phyloP scores from a whole-genome alignment of 1,284 basidiomycete genomes.

The Irpex rosettiformis region DNA sequence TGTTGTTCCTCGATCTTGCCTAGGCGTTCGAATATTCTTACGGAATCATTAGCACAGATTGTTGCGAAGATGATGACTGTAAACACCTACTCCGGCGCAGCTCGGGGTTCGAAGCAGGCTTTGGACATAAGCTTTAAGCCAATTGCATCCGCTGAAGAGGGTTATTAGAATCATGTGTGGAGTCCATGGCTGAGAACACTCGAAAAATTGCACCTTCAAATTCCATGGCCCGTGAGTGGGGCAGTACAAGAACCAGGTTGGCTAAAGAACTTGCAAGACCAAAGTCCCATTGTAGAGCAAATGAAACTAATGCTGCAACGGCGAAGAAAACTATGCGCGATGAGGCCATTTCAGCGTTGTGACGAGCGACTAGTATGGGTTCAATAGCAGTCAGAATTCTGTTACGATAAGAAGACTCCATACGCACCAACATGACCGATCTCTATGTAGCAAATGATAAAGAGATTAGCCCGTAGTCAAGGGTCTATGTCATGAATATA shows the following conservation, averaged over 20 bases:
- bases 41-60: slow-evolving; percentile 47
- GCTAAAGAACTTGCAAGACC: slow-evolving; percentile 34
- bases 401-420: neutral
- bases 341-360: slow-evolving; percentile 69
- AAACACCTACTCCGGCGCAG: slow-evolving; percentile 65
- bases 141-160: slow-evolving; percentile 70
- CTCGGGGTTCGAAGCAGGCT: slow-evolving; percentile 81
- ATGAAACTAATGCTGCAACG: slow-evolving; percentile 36
- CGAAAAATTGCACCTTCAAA: slow-evolving; percentile 57
- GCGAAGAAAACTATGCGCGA: slow-evolving; percentile 52
- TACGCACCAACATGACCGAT: slow-evolving; percentile 78
- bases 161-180: neutral
- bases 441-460: too few species aligned
- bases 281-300: slow-evolving; percentile 59
- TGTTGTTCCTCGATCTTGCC: slow-evolving; percentile 35
- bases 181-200: neutral
- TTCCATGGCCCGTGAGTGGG: slow-evolving; percentile 83
- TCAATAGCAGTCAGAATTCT: slow-evolving; percentile 5
- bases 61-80: too few species aligned
- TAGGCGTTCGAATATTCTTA: slow-evolving; percentile 6
- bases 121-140: slow-evolving; percentile 70
- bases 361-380: slow-evolving; percentile 60
- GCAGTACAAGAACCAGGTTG: slow-evolving; percentile 66
- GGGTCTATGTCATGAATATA: slow-evolving; percentile 4
- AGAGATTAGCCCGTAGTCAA: neutral